Conservation (phyloP, 2,329 filamentous ascomycete species). For the Sporothrix luriei region DNA sequence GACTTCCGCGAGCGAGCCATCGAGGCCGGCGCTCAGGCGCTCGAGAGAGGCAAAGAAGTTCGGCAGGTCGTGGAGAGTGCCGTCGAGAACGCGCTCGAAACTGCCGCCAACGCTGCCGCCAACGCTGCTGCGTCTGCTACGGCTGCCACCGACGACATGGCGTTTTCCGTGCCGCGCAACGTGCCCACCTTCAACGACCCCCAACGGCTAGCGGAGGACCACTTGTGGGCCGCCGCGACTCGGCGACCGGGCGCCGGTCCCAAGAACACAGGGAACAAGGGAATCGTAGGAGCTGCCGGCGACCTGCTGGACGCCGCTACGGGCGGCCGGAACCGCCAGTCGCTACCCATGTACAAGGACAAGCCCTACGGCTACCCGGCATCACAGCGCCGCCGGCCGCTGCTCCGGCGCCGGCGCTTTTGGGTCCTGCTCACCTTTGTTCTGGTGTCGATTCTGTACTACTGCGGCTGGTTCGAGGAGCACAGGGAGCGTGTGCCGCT, state of each 20-base stretch:
- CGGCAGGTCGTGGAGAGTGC: slow-evolving; percentile 39
- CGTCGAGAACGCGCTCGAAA: slow-evolving; percentile 35
- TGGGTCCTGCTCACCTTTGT: slow-evolving; percentile 56
- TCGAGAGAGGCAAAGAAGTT: slow-evolving; percentile 48
- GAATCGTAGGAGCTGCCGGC: slow-evolving; percentile 64
- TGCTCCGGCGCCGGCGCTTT: slow-evolving; percentile 67
- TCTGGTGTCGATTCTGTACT: slow-evolving; percentile 66
- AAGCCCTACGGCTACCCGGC: slow-evolving; percentile 80
- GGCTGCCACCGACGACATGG: slow-evolving; percentile 51
- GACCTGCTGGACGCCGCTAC: slow-evolving; percentile 62
- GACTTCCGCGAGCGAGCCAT: slow-evolving; percentile 53
- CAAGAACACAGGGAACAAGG: slow-evolving; percentile 40
- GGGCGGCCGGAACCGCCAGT: slow-evolving; percentile 41
- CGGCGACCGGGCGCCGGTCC: slow-evolving; percentile 33
- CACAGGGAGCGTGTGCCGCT: slow-evolving; percentile 45
- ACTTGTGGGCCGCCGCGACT: slow-evolving; percentile 60
- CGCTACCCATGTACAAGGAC: slow-evolving; percentile 97
- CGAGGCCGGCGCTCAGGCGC: slow-evolving; percentile 53
- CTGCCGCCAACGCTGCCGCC: slow-evolving; percentile 18
- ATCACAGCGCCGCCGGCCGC: slow-evolving; percentile 59
- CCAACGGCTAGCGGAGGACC: slow-evolving; percentile 66
- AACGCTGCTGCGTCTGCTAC: slow-evolving; percentile 30
- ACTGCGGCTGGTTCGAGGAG: slow-evolving; percentile 62
- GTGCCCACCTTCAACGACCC: slow-evolving; percentile 69
- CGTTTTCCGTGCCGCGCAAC: slow-evolving; percentile 69